Base-by-base conservation (phyloP, 306 rosid genomes). In the Lathyrus aphaca region DNA sequence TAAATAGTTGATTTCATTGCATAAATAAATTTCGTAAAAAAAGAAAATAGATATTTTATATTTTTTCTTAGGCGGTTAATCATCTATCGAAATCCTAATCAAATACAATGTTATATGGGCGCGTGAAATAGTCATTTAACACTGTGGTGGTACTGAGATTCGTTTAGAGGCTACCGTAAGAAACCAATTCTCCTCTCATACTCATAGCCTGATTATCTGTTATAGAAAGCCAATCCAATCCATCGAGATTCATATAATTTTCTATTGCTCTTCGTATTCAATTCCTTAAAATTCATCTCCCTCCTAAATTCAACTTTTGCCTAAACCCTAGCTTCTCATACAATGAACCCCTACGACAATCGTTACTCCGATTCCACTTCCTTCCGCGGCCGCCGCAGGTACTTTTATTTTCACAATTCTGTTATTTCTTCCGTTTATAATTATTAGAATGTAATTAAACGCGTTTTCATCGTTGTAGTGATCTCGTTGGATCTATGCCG, bases 351-450 rank as follows among this genome's bases (percentile, higher is more conserved):
- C 15, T 78, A 76, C 86, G 97, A 90, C 71, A 77, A 70, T 54
- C 69, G 98, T 46, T 82, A 83, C 74, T 54, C 83, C 43, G 96
- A 90, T 65, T 62, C 91, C 7, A 59, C 75, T 66, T 90, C 98
- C 58, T 93, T 85, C 62, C 93, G 97, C 37, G 84, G 83, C 56
- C 98, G 94, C 59, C 91, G 90, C 70, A 86, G 96, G 98, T 93
- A 66, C 7, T 15, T 9, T n/a, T 5, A 0, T 10, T 17, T 39
- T 42, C 27, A 13, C 10, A 23, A n/a, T 3, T 48, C 0, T 45
- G 1, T 16, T 2, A 0, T 11, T 19, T 64, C 27, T 23, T 38
- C 32, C 11, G 11, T 30, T 43, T 48, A 44, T 17, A 38, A 11
- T 19, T 67, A 9, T 3, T 63, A 4, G 1, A 29, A 50, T 37